Evolutionary conservation across 345 rosid genomes (phyloP).

Genomic region (Viola odorata): DNA sequence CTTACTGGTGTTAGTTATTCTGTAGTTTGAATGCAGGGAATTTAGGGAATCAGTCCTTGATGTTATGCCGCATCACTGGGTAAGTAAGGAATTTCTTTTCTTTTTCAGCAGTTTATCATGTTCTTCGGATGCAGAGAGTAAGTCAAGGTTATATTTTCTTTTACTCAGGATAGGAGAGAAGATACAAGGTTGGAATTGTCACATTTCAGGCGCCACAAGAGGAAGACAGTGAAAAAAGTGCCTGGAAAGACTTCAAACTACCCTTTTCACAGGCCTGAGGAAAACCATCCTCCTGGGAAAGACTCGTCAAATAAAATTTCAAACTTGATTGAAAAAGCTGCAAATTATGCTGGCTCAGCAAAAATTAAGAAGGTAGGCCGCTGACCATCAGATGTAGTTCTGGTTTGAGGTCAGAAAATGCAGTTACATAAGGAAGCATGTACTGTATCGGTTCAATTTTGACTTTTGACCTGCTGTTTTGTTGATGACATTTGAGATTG

Average conservation of each 20-base stretch:
- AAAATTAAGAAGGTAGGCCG: conserved; percentile 72
- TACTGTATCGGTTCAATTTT: no score
- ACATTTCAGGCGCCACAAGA: conserved; percentile 87
- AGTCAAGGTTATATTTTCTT: conserved; percentile 16
- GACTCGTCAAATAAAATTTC: conserved; percentile 82
- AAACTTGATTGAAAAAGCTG: conserved; percentile 80
- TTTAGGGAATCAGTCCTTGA: conserved; percentile 92
- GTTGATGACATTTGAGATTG: no score
- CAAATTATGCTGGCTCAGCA: conserved; percentile 74
- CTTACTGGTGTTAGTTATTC: conserved; percentile 32
- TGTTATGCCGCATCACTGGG: conserved; percentile 98
- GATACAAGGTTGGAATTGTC: conserved; percentile 76
- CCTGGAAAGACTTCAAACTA: conserved; percentile 62
- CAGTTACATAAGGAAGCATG: no score
- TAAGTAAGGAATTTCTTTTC: conserved; percentile 29
- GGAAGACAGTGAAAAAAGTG: conserved; percentile 66
- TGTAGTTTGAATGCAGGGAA: conserved; percentile 92
- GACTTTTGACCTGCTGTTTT: no score
- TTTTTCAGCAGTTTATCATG: background rate
- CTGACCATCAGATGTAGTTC: conserved; percentile 8
- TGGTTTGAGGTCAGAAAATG: background rate
- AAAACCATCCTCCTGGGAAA: conserved; percentile 84
- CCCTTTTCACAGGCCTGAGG: conserved; percentile 94
- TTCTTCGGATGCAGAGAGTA: conserved; percentile 7
- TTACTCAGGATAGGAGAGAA: conserved; percentile 91